Conservation (phyloP, 78 protist genomes). For the Speleostelium caveatum region DNA sequence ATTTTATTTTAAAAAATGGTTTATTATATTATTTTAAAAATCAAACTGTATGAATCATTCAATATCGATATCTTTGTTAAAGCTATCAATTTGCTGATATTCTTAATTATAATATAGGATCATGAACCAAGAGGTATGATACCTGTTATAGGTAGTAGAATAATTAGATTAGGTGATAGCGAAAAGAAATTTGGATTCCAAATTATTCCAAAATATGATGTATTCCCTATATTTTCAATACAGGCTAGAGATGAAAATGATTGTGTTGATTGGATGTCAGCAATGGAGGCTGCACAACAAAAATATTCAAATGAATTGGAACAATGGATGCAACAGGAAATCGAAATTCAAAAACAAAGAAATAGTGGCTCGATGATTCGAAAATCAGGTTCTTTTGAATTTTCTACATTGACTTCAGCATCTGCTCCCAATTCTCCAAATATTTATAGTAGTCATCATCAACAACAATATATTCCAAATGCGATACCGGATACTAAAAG, state of each 20-base stretch:
- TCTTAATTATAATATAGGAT: constrained; percentile 25
- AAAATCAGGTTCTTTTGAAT: constrained; percentile 65
- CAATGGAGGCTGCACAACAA: constrained; percentile 46
- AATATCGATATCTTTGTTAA: neutral
- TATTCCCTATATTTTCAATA: constrained; percentile 58
- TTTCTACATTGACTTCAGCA: constrained; percentile 50
- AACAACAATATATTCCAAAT: neutral
- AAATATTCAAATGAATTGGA: neutral
- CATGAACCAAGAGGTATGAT: constrained; percentile 77
- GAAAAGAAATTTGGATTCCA: constrained; percentile 56
- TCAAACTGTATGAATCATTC: constrained; percentile 36
- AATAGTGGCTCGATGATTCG: constrained; percentile 52
- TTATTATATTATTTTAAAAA: constrained; percentile 62
- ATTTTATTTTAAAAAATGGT: constrained; percentile 68
- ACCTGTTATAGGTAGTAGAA: constrained; percentile 64
- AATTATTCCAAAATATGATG: constrained; percentile 42
- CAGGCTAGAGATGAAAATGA: constrained; percentile 60
- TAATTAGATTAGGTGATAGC: constrained; percentile 61
- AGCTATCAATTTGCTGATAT: neutral
- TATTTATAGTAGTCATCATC: no score
- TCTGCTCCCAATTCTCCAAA: constrained; percentile 67
- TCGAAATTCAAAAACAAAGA: constrained; percentile 19
- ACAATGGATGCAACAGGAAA: neutral
- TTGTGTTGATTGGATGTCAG: constrained; percentile 51
- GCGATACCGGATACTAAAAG: neutral